These are phyloP conservation scores for Populus hybrid DNA, from an alignment of 441 rosid genomes.

Conservation along the genomic window DNA sequence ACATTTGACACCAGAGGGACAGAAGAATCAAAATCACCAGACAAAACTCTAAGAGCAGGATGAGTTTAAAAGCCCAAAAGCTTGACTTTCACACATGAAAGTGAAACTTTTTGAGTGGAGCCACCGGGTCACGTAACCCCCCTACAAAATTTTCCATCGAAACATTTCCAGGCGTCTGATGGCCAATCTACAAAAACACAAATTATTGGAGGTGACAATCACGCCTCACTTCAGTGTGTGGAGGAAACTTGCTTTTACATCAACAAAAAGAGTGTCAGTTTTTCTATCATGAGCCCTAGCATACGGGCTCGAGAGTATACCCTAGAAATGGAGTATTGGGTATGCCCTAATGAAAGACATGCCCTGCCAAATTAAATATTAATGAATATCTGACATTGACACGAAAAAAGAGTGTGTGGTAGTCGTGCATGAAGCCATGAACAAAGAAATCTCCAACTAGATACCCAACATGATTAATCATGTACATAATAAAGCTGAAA, in stretches of 20 bases:
- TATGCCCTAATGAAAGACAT: background rate
- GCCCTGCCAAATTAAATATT: slow-evolving; percentile 13
- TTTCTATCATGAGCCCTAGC: slow-evolving; percentile 49
- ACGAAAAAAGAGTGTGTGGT: slow-evolving; percentile 11
- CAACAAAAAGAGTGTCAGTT: slow-evolving; percentile 26
- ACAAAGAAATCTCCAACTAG: slow-evolving; percentile 2
- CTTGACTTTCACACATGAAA: background rate
- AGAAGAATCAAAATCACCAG: background rate
- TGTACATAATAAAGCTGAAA: background rate
- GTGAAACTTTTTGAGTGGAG: slow-evolving; percentile 2
- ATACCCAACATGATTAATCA: background rate
- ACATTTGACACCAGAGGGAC: slow-evolving; percentile 6
- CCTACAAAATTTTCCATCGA: background rate
- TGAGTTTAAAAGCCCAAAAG: background rate
- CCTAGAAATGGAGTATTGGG: slow-evolving; percentile 7
- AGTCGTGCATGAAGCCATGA: slow-evolving; percentile 33
- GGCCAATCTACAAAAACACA: background rate
- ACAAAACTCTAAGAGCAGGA: background rate
- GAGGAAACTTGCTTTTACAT: background rate
- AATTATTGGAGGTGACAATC: slow-evolving; percentile 7
- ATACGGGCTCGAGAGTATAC: slow-evolving; percentile 16
- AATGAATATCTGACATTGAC: background rate
- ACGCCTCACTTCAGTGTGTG: background rate
- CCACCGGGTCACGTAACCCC: background rate
- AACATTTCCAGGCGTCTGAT: background rate